phyloP scores from a whole-genome alignment of 2,329 filamentous ascomycete species.

The Lasiodiplodia citricola region DNA sequence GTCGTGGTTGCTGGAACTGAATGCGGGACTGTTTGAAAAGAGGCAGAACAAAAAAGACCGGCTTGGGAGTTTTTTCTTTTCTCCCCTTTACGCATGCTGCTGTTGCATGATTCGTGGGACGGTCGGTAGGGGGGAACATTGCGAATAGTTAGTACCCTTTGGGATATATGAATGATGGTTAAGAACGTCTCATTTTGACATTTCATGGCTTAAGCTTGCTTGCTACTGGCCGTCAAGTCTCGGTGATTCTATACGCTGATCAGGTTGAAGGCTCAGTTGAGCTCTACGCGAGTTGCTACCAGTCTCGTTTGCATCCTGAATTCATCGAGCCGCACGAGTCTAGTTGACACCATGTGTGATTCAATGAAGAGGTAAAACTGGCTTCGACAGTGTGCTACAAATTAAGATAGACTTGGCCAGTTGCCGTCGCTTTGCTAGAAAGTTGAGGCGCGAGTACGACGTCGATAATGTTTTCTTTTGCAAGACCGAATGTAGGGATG shows the following conservation, averaged over 20 bases:
- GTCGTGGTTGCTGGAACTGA: background rate
- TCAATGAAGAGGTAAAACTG: background rate
- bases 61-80: background rate
- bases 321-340: too few species aligned
- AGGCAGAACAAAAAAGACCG: background rate
- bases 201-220: background rate
- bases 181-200: background rate
- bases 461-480: background rate
- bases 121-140: background rate
- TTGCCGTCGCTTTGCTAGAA: background rate
- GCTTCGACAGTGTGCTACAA: too few species aligned
- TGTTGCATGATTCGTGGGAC: background rate
- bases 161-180: slow-evolving; percentile 7
- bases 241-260: background rate
- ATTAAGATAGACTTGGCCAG: background rate
- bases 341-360: background rate
- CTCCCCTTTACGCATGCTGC: background rate
- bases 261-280: background rate
- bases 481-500: background rate
- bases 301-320: background rate
- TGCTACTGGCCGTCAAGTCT: background rate
- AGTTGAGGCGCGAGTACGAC: background rate
- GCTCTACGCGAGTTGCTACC: background rate
- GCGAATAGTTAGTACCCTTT: background rate
- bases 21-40: background rate